These are phyloP conservation scores for Nakazawaea sp. DNA, from an alignment of 805 yeast species.

Conservation along the genomic window DNA sequence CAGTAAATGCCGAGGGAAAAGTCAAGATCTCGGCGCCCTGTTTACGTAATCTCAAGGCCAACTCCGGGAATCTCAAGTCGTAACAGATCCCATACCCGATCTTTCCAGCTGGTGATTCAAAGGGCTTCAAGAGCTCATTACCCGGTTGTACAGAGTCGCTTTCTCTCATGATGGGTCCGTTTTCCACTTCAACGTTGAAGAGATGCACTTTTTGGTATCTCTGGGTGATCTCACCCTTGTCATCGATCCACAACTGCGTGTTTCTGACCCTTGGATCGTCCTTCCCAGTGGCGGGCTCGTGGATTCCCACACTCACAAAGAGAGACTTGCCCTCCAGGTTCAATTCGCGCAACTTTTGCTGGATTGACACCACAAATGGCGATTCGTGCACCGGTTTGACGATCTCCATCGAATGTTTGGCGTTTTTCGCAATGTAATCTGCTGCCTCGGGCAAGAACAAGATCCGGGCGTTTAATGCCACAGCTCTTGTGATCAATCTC, in stretches of 20 bases:
- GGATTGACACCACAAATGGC: constrained; percentile 36
- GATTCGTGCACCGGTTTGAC: constrained; percentile 39
- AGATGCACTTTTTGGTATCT: constrained; percentile 82
- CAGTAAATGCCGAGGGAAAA: constrained; percentile 90
- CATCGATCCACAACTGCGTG: constrained; percentile 63
- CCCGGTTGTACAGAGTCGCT: constrained; percentile 84
- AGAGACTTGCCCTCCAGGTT: constrained; percentile 33
- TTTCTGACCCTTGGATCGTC: constrained; percentile 49
- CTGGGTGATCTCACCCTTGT: constrained; percentile 56
- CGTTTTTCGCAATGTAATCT: constrained; percentile 73
- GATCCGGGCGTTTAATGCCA: constrained; percentile 51
- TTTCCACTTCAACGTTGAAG: constrained; percentile 78
- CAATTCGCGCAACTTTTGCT: constrained; percentile 35
- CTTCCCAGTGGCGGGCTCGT: constrained; percentile 55
- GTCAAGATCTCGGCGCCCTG: constrained; percentile 73
- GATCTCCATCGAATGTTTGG: constrained; percentile 56
- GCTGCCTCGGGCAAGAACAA: constrained; percentile 91
- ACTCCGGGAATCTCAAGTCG: constrained; percentile 83
- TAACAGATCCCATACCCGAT: constrained; percentile 77
- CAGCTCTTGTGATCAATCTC: constrained; percentile 57
- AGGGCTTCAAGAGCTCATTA: constrained; percentile 39
- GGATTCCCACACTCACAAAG: constrained; percentile 81
- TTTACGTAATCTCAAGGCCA: constrained; percentile 55
- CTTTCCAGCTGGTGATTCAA: constrained; percentile 52
- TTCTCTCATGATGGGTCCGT: constrained; percentile 79